phyloP scores from a whole-genome alignment of 2,329 filamentous ascomycete genomes.

The Scorias spongiosa region DNA sequence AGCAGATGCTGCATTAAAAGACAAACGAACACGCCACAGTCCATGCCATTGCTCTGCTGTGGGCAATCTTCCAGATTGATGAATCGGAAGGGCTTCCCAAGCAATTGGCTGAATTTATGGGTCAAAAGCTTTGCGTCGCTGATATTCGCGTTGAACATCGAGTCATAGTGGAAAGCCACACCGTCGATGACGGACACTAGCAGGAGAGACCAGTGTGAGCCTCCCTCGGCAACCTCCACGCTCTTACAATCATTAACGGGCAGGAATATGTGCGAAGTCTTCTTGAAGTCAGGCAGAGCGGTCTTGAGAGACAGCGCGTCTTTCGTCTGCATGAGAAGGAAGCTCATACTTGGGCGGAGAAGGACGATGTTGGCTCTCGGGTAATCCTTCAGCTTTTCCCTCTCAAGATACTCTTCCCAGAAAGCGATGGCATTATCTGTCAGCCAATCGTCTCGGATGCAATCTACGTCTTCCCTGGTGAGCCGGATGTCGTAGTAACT shows the following conservation, averaged over 20 bases:
- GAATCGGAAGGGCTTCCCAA: slow-evolving; percentile 55
- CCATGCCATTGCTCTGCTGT: slow-evolving; percentile 79
- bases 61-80: slow-evolving; percentile 73
- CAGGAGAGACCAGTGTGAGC: slow-evolving; percentile 87
- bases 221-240: slow-evolving; percentile 65
- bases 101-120: slow-evolving; percentile 51
- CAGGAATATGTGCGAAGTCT: slow-evolving; percentile 83
- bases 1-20: slow-evolving; percentile 90
- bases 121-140: slow-evolving; percentile 56
- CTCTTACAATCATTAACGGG: slow-evolving; percentile 83
- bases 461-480: slow-evolving; percentile 76
- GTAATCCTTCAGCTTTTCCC: slow-evolving; percentile 66
- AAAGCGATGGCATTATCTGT: slow-evolving; percentile 97
- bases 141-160: slow-evolving; percentile 59
- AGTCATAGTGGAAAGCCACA: slow-evolving; percentile 94
- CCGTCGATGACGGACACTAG: slow-evolving; percentile 79
- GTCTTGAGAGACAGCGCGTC: slow-evolving; percentile 42
- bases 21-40: slow-evolving; percentile 94
- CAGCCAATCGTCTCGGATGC: slow-evolving; percentile 83
- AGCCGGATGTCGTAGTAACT: slow-evolving; percentile 52
- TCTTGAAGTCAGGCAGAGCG: slow-evolving; percentile 65
- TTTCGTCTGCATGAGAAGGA: slow-evolving; percentile 65
- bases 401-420: slow-evolving; percentile 95
- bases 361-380: slow-evolving; percentile 77
- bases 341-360: slow-evolving; percentile 82